Base-by-base conservation (phyloP, 345 rosid species). In the Salix exigua region DNA sequence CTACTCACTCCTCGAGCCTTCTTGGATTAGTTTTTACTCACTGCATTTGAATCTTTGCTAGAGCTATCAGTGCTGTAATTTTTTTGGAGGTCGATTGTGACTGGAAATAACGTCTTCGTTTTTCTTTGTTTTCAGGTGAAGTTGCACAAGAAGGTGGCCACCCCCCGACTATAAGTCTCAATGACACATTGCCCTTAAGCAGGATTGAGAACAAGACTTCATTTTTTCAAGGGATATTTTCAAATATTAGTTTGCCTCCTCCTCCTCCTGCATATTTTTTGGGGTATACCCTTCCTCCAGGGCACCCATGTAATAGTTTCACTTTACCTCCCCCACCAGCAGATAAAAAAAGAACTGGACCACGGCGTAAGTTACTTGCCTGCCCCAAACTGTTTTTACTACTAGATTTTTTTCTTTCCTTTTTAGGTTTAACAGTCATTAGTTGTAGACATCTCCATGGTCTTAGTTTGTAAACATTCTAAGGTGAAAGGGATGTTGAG, bases 321-420 rank as follows among this genome's bases (percentile, higher is more conserved):
- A 90, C 88, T 60, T 82, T 94, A 81, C 97, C 99, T 77, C 99
- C 99, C 6, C 99, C 99, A 37, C 98, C 98, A 6, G 95, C 97
- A 17, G 97, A 94, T 84, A 90, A 75, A 76, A 96, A 96, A 85
- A 87, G 97, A 88, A 90, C 97, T 6, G 98, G 98, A 72, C 99
- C 99, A 30, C 90, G 97, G 66, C 92, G 99, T 96, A 87, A 90
- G 98, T 82, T 77, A 48, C 38, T 25, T 21, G n/a, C 33, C 55
- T 10, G 63, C 42, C 18, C 48, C 11, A 13, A 18, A 30, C 10
- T 71, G 62, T 17, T 64, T 74, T 53, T 58, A 35, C 25, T 65
- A 18, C 9, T 25, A 60, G 50, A 13, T n/a, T 65, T 5, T 5
- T n/a, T 31, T 25, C 8, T 44, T 63, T 4, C 14, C 68, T 33